Percentiles rank a stretch among this genome's conserved stretches.
phyloP scores from a whole-genome alignment of 176 grass and related monocot genomes.

The Stipa capillata region DNA sequence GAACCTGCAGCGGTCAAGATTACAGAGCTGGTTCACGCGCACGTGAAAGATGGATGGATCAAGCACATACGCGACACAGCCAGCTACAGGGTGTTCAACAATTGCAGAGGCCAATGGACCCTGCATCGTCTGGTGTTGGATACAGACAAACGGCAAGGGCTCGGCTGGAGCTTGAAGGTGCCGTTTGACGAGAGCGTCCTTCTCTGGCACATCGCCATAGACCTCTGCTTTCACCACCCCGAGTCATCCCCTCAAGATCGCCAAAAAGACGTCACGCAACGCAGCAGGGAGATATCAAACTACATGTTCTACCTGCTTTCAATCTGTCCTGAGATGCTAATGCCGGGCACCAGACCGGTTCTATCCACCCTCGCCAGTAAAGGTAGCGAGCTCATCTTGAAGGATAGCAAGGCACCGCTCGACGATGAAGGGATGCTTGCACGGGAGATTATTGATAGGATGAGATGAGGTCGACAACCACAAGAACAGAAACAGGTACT shows the following conservation, averaged over 20 bases:
- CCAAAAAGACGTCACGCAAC: accelerated
- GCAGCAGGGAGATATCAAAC: neutral
- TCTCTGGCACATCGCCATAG: neutral
- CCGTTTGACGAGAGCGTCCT: neutral
- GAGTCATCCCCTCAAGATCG: neutral
- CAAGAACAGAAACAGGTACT: too few relatives aligned
- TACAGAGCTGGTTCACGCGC: neutral
- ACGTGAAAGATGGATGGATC: neutral
- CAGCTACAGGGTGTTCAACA: neutral
- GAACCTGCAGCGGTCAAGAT: neutral
- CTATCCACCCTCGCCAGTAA: neutral
- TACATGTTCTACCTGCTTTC: neutral
- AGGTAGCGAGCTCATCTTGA: accelerated
- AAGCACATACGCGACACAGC: neutral
- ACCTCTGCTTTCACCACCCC: neutral
- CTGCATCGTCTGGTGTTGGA: neutral
- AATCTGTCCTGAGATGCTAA: neutral
- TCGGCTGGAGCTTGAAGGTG: neutral
- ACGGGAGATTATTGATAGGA: too few relatives aligned
- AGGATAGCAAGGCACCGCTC: neutral
- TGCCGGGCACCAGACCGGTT: neutral
- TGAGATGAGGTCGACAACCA: too few relatives aligned
- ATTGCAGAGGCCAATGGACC: neutral
- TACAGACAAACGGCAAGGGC: too few relatives aligned
- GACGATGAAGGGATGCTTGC: too few relatives aligned